A percentile compares a stretch with the other conserved stretches of the same genome.
These are phyloP conservation scores for Sugiyamaella neomexicana DNA, from an alignment of 1,139 yeast species.

Conservation along the genomic window DNA sequence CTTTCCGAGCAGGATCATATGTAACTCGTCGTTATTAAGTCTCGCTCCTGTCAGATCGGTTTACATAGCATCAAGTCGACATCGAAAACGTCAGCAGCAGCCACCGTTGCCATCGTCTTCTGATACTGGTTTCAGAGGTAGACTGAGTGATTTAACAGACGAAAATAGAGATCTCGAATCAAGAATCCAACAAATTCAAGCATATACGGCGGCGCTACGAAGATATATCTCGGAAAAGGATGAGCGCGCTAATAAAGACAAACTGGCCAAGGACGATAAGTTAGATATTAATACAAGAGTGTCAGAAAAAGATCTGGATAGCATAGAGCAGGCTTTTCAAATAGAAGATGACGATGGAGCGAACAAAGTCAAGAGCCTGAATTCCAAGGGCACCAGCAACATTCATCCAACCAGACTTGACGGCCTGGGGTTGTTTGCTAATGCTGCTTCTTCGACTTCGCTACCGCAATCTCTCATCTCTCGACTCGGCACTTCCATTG, in stretches of 20 bases:
- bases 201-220: conserved; percentile 30
- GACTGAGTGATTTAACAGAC: neutral
- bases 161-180: conserved; percentile 22
- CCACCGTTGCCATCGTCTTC: neutral
- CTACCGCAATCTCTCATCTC: conserved; percentile 27
- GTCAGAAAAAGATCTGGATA: conserved; percentile 28
- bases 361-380: neutral
- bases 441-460: conserved; percentile 19
- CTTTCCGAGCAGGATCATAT: neutral
- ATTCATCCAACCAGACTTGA: neutral
- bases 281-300: conserved; percentile 16
- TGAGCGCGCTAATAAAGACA: conserved; percentile 22
- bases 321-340: conserved; percentile 25
- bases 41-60: conserved; percentile 5
- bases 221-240: conserved; percentile 28
- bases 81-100: conserved; percentile 2
- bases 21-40: neutral
- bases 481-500: conserved; percentile 26
- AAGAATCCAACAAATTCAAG: conserved; percentile 31
- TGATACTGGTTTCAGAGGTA: neutral
- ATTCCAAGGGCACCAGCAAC: neutral
- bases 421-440: conserved; percentile 20
- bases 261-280: conserved; percentile 21
- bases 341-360: conserved; percentile 4
- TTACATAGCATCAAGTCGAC: conserved; percentile 15